phyloP scores from a whole-genome alignment of 2,329 filamentous ascomycete species.

The Trichoderma semiorbis region DNA sequence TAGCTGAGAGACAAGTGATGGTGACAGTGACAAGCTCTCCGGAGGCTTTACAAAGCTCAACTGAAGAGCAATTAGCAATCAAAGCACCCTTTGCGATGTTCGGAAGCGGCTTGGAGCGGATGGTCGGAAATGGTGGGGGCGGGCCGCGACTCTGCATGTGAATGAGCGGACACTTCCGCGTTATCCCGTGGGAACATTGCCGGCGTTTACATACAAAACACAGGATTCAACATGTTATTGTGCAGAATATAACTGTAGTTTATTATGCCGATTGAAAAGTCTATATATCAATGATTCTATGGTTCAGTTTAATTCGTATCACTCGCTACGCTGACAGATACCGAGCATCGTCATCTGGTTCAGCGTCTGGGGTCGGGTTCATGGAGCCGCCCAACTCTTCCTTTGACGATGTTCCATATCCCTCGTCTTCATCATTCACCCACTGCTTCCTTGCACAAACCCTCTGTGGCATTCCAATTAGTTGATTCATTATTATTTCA shows the following conservation, averaged over 20 bases:
- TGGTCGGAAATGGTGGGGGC: slow-evolving; percentile 12
- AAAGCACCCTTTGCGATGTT: not conserved
- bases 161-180: not conserved
- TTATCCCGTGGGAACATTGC: not conserved
- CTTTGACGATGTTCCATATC: not conserved
- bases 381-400: not conserved
- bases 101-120: slow-evolving; percentile 7
- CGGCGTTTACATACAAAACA: not conserved
- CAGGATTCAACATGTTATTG: not conserved
- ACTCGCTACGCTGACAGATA: not conserved
- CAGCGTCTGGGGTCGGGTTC: not conserved
- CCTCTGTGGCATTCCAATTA: not conserved
- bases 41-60: not conserved
- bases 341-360: not conserved
- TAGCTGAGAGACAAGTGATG: not conserved
- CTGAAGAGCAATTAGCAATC: not conserved
- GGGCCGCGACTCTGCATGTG: not conserved
- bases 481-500: not conserved
- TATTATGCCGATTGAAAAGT: not conserved
- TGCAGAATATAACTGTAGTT: not conserved
- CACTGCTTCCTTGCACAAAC: not conserved
- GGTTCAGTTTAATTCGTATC: not conserved
- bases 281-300: not conserved
- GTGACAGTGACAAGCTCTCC: not conserved
- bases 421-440: not conserved